Evolutionary conservation across 2,329 filamentous ascomycete genomes (phyloP), one percentile per base, ranked within the genome.

Genomic region (Tolypocladium paradoxum): DNA sequence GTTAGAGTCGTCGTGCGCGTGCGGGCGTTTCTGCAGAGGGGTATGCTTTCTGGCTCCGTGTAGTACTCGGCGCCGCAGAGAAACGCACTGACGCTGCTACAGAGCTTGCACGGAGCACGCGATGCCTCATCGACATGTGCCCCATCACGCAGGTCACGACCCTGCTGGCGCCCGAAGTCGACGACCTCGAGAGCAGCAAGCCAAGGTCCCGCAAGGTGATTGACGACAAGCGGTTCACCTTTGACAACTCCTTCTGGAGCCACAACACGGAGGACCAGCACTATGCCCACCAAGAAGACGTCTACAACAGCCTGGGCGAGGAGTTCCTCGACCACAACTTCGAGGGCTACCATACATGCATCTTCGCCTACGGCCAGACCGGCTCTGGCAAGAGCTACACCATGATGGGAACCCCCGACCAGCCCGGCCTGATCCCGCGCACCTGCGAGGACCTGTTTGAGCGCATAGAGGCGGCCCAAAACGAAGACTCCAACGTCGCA

Each of bases 261-360:
- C 90, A 96, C 70, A 75, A 92, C 67, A 78, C 79, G 53, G 69
- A 76, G 29, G 90, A 96, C 65, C 75, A 82, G 34, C 89, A 96
- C 71, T 99, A 96, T 67, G 91, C 93, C 4, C 81, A 86, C 56
- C 93, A 99, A 68, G 88, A 90, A 63, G 88, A 96, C 63, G 87
- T 99, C 53, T 97, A 99, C 76, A 89, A 93, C 64, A 87, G 87
- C 55, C 79, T 99, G 27, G 93, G 93, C 53, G 90, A 96, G 68
- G 93, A 97, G 65, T 97, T 99, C 61, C 79, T 99, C 57, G 93
- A 99, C 70, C 93, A 99, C 78, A 99, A 99, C 73, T 99, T 99
- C 64, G 91, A 96, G 67, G 93, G 93, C 58, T 99, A 99, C 73
- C 92, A 99, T 71, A 99, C 93, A 0, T 99, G 93, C 70, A 99